These are phyloP conservation scores for Citrus trifoliata DNA, from an alignment of 345 rosid species.

Conservation along the genomic window DNA sequence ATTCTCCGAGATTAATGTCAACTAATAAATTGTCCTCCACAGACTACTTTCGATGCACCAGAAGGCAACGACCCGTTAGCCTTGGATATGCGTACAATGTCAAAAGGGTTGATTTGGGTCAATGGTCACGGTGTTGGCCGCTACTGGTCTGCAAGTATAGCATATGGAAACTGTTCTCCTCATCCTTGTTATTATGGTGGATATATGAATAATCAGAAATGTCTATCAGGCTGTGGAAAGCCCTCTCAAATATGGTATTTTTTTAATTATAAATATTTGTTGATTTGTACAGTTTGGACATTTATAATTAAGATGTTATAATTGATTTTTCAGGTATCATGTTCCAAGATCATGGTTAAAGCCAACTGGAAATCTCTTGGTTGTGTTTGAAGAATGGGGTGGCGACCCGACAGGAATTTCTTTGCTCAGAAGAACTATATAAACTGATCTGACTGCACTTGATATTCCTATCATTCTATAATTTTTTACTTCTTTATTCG, in stretches of 20 bases:
- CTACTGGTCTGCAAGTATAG: slow-evolving; percentile 69
- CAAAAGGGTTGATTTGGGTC: slow-evolving; percentile 82
- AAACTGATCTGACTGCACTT: not conserved
- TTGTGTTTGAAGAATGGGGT: slow-evolving; percentile 86
- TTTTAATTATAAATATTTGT: not conserved
- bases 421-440: slow-evolving; percentile 54
- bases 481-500: not conserved
- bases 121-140: slow-evolving; percentile 84
- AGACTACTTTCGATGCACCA: slow-evolving; percentile 70
- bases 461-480: no score
- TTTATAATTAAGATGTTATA: no score
- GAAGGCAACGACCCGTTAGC: slow-evolving; percentile 71
- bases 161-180: slow-evolving; percentile 55
- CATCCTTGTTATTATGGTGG: slow-evolving; percentile 67
- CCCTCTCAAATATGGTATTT: slow-evolving; percentile 79
- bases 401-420: slow-evolving; percentile 78
- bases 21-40: slow-evolving; percentile 7
- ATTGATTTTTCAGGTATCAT: slow-evolving; percentile 24
- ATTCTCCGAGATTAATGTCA: not conserved
- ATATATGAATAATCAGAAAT: slow-evolving; percentile 42
- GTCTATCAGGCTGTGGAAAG: slow-evolving; percentile 60
- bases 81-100: slow-evolving; percentile 76
- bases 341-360: slow-evolving; percentile 84
- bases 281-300: not conserved
- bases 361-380: slow-evolving; percentile 59